These are phyloP conservation scores for Clonostachys rosea DNA, from an alignment of 2,329 filamentous ascomycete genomes.

Conservation along the genomic window DNA sequence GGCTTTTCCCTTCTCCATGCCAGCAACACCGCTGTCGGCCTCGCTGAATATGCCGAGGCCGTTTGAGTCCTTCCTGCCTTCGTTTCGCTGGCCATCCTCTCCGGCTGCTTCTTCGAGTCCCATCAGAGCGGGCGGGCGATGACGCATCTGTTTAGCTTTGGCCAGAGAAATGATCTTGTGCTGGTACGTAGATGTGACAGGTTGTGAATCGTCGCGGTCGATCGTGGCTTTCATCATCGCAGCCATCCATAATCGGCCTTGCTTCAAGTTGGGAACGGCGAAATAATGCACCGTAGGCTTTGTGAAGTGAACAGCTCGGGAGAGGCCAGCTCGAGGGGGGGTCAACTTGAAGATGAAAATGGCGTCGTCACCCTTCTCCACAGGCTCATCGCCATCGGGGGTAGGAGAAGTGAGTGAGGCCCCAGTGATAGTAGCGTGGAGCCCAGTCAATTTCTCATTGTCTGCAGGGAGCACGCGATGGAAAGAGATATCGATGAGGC, in stretches of 20 bases:
- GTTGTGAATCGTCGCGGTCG: constrained; percentile 76
- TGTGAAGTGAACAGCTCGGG: constrained; percentile 92
- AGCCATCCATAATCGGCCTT: constrained; percentile 95
- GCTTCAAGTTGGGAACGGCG: constrained; percentile 83
- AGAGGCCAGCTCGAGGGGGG: constrained; percentile 80
- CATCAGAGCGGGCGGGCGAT: constrained; percentile 87
- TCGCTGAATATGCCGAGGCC: constrained; percentile 38
- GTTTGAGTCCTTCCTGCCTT: constrained; percentile 17
- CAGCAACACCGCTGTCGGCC: constrained; percentile 24
- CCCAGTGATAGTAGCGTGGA: constrained; percentile 89
- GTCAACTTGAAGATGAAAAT: constrained; percentile 99
- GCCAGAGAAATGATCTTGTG: constrained; percentile 92
- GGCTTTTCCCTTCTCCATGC: neutral
- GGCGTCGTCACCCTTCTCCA: constrained; percentile 54
- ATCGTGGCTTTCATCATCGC: constrained; percentile 99
- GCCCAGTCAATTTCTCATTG: constrained; percentile 81
- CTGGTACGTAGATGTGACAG: constrained; percentile 88
- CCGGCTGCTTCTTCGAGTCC: constrained; percentile 45
- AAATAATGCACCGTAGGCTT: constrained; percentile 98
- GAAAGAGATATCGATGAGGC: constrained; percentile 94
- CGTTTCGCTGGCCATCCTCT: constrained; percentile 13
- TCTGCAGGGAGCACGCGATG: constrained; percentile 95
- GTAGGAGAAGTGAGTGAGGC: constrained; percentile 50
- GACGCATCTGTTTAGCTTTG: constrained; percentile 82
- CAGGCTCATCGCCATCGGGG: constrained; percentile 23